Conservation (phyloP, 1,284 basidiomycete species). For the Stygiomarasmius scandens region DNA sequence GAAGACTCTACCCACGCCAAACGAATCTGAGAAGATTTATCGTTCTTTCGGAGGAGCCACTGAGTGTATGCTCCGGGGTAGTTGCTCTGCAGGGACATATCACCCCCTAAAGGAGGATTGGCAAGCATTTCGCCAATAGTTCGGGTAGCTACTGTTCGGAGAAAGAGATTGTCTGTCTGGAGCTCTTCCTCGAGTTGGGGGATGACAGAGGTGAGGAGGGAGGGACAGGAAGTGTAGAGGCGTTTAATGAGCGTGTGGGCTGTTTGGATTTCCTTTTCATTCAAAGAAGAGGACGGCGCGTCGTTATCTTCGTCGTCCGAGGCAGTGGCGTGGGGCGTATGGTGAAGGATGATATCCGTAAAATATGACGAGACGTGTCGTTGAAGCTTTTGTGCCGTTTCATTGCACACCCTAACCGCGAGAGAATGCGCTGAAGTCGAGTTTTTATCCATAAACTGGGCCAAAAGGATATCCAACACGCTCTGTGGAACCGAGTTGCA, state of each 20-base stretch:
- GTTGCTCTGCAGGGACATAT: constrained; percentile 73
- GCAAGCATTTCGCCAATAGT: constrained; percentile 93
- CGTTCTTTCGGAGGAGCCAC: constrained; percentile 84
- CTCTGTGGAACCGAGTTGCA: constrained; percentile 72
- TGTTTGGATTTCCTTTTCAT: constrained; percentile 66
- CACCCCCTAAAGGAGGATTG: too few relatives aligned
- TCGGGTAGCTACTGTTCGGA: constrained; percentile 81
- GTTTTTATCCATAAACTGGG: constrained; percentile 83
- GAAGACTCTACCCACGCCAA: constrained; percentile 79
- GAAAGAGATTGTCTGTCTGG: constrained; percentile 70
- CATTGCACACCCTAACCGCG: constrained; percentile 88
- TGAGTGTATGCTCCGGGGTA: constrained; percentile 86
- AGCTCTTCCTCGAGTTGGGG: constrained; percentile 94
- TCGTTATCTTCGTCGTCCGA: too few relatives aligned
- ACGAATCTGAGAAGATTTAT: constrained; percentile 75
- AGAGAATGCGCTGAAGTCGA: constrained; percentile 73
- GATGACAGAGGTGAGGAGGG: constrained; percentile 86
- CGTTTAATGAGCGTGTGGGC: constrained; percentile 88
- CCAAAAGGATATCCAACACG: constrained; percentile 82
- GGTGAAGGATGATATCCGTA: constrained; percentile 75
- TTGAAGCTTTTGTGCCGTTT: constrained; percentile 84
- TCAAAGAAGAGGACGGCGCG: too few relatives aligned
- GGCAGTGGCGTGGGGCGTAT: too few relatives aligned
- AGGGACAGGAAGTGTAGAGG: constrained; percentile 81
- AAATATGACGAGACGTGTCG: constrained; percentile 91